These are phyloP conservation scores for Nakazawaea wyomingensis DNA, from an alignment of 805 yeast species.

Conservation along the genomic window DNA sequence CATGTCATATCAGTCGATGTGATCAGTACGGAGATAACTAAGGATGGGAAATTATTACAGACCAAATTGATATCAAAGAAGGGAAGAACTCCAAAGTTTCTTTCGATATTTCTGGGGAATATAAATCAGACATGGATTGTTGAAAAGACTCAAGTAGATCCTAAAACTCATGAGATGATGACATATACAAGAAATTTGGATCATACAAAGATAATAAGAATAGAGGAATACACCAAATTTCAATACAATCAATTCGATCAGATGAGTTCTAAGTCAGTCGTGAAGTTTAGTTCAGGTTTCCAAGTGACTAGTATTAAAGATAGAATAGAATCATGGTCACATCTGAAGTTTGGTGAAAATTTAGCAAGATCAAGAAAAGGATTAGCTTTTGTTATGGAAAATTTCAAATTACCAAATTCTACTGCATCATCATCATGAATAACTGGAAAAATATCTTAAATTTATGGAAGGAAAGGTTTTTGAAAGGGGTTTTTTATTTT, in stretches of 20 bases:
- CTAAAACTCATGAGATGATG: conserved; percentile 43
- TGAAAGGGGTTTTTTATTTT: no score
- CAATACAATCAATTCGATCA: conserved; percentile 21
- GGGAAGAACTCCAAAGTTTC: conserved; percentile 79
- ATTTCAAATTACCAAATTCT: conserved; percentile 36
- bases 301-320: conserved; percentile 56
- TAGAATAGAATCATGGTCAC: conserved; percentile 80
- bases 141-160: conserved; percentile 73
- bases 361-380: conserved; percentile 64
- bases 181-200: conserved; percentile 82
- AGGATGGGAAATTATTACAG: conserved; percentile 59
- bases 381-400: conserved; percentile 75
- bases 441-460: no score
- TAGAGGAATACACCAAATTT: conserved; percentile 73
- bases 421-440: not conserved
- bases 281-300: conserved; percentile 69
- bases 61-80: conserved; percentile 71
- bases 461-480: no score
- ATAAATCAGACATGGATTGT: conserved; percentile 75
- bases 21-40: conserved; percentile 51
- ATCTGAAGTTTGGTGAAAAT: conserved; percentile 61
- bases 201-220: conserved; percentile 69
- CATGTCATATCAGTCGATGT: conserved; percentile 87
- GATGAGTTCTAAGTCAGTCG: conserved; percentile 39
- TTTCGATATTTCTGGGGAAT: conserved; percentile 66